Base-by-base conservation (phyloP, 73 alveolate species). In the Loxodes magnus region DNA sequence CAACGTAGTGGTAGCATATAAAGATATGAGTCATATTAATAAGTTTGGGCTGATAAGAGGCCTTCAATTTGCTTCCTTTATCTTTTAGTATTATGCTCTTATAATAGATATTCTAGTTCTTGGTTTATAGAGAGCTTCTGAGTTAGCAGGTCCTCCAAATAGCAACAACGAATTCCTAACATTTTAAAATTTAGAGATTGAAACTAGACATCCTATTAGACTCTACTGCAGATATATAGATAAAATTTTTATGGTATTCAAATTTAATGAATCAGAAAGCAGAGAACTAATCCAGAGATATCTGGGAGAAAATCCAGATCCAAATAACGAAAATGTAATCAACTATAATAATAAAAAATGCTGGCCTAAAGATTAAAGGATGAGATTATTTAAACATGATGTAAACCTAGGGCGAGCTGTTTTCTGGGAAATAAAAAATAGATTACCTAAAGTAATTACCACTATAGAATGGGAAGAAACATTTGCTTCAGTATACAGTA, bases 351-450 rank as follows among this genome's bases (percentile, higher is more conserved):
- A 95, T 76, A 95, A 94, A 84, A 96, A 87, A 79, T 94, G 99
- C 77, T 96, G 99, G 99, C 99, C 99, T 10, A 89, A 93, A 33
- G 99, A 96, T 59, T 94, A 97, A 74, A 82, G 99, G 58, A 96
- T 96, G 99, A 89, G 99, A 57, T 68, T 95, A 55, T 94, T 96
- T 98, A 96, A 96, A 69, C 99, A 94, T 67, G 99, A 96, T 82
- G 99, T 96, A 15, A 96, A 96, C 79, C 80, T 96, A 37, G 99
- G 99, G 0, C 79, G 99, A 63, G 99, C 99, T 4, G 97, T 87
- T 22, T 96, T 96, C 79, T 96, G 99, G 99, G 99, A 96, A 78
- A 92, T 94, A 35, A 94, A 96, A 67, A 96, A 96, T 67, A 80
- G 99, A 42, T 81, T 96, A 21, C 99, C 99, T 4, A 75, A 99